Evolutionary conservation across 495 filamentous ascomycete species (phyloP).

Genomic region (Podospora pseudocomata): DNA sequence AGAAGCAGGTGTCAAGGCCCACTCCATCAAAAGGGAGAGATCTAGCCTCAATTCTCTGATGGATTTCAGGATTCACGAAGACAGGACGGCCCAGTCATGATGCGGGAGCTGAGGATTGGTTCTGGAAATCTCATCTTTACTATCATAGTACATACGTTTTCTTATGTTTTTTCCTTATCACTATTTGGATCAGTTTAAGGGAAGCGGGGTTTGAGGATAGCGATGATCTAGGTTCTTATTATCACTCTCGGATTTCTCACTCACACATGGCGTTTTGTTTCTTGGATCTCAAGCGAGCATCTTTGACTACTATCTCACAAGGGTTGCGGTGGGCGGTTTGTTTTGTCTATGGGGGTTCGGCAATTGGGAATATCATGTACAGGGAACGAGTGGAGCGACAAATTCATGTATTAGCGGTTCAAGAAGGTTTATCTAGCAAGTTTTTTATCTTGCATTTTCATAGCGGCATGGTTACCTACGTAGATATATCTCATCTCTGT

Average conservation of each 20-base stretch:
- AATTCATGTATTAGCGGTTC: background rate
- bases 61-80: slow-evolving; percentile 31
- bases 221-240: background rate
- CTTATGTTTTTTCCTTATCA: background rate
- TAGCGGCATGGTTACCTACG: background rate
- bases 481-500: background rate
- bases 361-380: background rate
- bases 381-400: too few species aligned
- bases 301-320: background rate
- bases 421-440: background rate
- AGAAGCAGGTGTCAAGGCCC: background rate
- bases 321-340: too few species aligned
- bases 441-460: background rate
- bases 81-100: slow-evolving; percentile 12
- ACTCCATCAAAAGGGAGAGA: background rate
- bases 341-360: background rate
- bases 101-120: too few species aligned
- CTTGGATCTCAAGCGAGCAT: background rate
- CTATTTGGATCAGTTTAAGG: background rate
- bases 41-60: background rate
- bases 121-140: background rate
- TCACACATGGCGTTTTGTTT: background rate
- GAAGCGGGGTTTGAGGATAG: background rate
- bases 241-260: background rate
- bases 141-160: background rate